Percentiles rank a stretch among this genome's conserved stretches.
Evolutionary conservation across 371 early-diverging fungal genomes (phyloP).

Genomic region (Lichtheimia hyalospora): DNA sequence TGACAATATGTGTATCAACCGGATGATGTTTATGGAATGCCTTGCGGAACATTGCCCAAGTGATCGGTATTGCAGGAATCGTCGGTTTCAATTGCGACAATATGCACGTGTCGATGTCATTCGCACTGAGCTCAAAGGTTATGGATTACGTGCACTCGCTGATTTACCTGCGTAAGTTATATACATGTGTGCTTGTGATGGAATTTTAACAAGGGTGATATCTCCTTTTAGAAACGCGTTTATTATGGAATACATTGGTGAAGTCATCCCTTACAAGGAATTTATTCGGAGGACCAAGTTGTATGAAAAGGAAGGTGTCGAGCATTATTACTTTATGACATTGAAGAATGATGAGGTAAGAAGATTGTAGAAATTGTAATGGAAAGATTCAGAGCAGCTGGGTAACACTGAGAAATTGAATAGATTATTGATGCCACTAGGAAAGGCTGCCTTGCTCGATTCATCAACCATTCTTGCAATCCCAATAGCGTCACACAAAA

Average conservation of each 20-base stretch:
- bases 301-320: constrained; percentile 75
- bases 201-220: not conserved
- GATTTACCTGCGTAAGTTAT: constrained; percentile 59
- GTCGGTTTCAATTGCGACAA: constrained; percentile 83
- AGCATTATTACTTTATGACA: constrained; percentile 98
- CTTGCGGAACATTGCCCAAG: constrained; percentile 87
- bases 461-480: constrained; percentile 92
- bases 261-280: constrained; percentile 78
- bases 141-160: constrained; percentile 79
- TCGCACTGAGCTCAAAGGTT: constrained; percentile 88
- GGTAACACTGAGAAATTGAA: not conserved
- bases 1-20: constrained; percentile 87
- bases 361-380: no score
- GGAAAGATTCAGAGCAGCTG: no score
- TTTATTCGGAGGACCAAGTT: constrained; percentile 81
- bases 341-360: constrained; percentile 84
- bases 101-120: constrained; percentile 89
- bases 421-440: constrained; percentile 91
- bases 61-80: constrained; percentile 87
- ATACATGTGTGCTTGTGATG: not conserved
- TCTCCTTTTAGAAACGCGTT: constrained; percentile 56
- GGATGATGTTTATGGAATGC: constrained; percentile 93
- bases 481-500: constrained; percentile 89
- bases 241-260: constrained; percentile 97
- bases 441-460: constrained; percentile 88